Conservation (phyloP, 352 stramenopile genomes). For the Pythium sukuiense region DNA sequence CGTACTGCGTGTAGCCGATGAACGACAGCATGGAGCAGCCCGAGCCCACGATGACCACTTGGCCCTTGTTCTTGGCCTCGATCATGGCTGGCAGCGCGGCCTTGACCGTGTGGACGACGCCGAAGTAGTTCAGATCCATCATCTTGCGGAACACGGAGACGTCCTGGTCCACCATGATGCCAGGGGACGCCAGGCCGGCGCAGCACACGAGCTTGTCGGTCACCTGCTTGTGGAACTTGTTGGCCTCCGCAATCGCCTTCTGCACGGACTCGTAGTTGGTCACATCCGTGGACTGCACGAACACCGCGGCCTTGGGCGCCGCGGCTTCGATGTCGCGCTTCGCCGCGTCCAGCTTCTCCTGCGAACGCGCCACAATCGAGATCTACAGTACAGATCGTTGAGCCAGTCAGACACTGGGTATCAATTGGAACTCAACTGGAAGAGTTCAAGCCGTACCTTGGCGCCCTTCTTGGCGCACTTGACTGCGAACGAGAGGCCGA, state of each 20-base stretch:
- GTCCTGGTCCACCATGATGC: conserved; percentile 80
- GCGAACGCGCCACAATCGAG: conserved; percentile 63
- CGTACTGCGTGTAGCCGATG: conserved; percentile 84
- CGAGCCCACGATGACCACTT: conserved; percentile 75
- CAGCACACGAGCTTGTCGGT: conserved; percentile 78
- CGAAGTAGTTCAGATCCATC: conserved; percentile 90
- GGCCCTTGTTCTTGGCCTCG: conserved; percentile 47
- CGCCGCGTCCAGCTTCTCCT: conserved; percentile 59
- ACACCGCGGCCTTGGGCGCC: conserved; percentile 37
- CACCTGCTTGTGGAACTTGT: conserved; percentile 58
- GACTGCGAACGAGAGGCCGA: conserved; percentile 66
- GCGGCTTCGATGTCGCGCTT: conserved; percentile 59
- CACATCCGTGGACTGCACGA: conserved; percentile 76
- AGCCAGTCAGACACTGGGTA: no score
- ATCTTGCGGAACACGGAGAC: conserved; percentile 70
- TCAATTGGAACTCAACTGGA: no score
- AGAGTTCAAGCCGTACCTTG: conserved; percentile 35
- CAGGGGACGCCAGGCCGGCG: conserved; percentile 55
- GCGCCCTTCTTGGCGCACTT: conserved; percentile 69
- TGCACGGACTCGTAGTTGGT: conserved; percentile 59
- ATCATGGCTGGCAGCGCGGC: conserved; percentile 81
- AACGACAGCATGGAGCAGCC: conserved; percentile 71
- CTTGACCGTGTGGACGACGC: conserved; percentile 75
- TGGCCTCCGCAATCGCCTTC: conserved; percentile 60
- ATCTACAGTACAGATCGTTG: conserved; percentile 11